A percentile compares a stretch with the other conserved stretches of the same genome.
Evolutionary conservation across 495 filamentous ascomycete genomes (phyloP).

Genomic region (Margaritispora aquatica): DNA sequence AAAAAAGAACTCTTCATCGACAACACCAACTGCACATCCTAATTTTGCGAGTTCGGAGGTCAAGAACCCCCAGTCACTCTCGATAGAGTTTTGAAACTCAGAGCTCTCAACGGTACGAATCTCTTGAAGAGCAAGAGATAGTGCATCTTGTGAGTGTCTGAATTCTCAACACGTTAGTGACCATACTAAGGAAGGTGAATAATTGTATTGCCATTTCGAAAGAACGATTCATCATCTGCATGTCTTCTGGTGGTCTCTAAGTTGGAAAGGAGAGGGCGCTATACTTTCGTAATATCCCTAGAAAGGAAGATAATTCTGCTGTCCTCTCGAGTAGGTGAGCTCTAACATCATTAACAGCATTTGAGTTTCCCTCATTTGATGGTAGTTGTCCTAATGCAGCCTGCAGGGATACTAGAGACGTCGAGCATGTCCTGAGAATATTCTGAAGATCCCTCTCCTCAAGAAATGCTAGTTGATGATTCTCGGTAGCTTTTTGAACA

Average conservation of each 20-base stretch:
- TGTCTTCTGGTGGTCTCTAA: too few relatives aligned
- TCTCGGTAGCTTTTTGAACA: not conserved
- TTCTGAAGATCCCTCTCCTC: not conserved
- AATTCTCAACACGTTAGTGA: not conserved
- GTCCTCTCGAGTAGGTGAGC: not conserved
- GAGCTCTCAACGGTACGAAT: not conserved
- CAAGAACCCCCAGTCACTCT: slow-evolving; percentile 4
- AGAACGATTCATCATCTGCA: too few relatives aligned
- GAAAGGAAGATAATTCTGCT: not conserved
- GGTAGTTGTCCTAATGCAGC: not conserved
- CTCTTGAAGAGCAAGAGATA: not conserved
- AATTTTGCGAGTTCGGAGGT: not conserved
- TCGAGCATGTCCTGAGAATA: not conserved
- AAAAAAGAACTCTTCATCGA: slow-evolving; percentile 15
- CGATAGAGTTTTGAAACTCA: not conserved
- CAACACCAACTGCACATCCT: slow-evolving; percentile 1
- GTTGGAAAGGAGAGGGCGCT: not conserved
- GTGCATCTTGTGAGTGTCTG: slow-evolving; percentile 1
- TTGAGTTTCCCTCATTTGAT: not conserved
- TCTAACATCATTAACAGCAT: not conserved
- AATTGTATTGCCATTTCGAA: too few relatives aligned
- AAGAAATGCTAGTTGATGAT: not conserved
- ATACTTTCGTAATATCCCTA: not conserved
- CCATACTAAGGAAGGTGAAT: too few relatives aligned
- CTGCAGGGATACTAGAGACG: not conserved